These are phyloP conservation scores for Eleusine coracana DNA, from an alignment of 176 grass and related monocot genomes.

Conservation along the genomic window DNA sequence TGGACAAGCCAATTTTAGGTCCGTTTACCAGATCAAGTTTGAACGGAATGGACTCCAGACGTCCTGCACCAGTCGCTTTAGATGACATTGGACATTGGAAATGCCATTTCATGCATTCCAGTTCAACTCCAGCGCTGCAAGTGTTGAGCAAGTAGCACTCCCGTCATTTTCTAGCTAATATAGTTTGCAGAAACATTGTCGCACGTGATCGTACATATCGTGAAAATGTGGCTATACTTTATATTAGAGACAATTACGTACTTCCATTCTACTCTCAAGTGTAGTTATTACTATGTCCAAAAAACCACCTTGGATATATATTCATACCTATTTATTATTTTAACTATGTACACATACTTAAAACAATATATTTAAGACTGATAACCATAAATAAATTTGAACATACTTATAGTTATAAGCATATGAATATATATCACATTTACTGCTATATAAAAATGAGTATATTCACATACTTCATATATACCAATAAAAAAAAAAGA, in stretches of 20 bases:
- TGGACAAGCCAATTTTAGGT: background rate
- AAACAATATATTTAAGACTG: no score
- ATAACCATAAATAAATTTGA: no score
- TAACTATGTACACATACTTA: no score
- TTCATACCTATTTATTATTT: no score
- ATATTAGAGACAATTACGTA: background rate
- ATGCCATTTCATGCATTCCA: slow-evolving; percentile 30
- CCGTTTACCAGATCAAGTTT: background rate
- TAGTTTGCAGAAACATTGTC: slow-evolving; percentile 6
- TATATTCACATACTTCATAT: no score
- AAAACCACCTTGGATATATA: no score
- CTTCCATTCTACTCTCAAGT: no score
- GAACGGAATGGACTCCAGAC: background rate
- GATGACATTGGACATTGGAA: slow-evolving; percentile 15
- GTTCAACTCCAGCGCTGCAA: background rate
- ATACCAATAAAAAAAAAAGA: no score
- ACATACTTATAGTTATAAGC: no score
- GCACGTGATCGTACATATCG: background rate
- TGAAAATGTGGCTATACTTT: background rate
- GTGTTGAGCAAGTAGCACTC: background rate
- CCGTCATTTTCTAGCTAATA: background rate
- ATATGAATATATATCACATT: no score
- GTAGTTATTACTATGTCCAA: no score
- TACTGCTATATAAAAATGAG: no score
- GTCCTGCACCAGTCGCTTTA: slow-evolving; percentile 1